phyloP scores from a whole-genome alignment of 495 filamentous ascomycete species.

The Aspergillus nidulans region DNA sequence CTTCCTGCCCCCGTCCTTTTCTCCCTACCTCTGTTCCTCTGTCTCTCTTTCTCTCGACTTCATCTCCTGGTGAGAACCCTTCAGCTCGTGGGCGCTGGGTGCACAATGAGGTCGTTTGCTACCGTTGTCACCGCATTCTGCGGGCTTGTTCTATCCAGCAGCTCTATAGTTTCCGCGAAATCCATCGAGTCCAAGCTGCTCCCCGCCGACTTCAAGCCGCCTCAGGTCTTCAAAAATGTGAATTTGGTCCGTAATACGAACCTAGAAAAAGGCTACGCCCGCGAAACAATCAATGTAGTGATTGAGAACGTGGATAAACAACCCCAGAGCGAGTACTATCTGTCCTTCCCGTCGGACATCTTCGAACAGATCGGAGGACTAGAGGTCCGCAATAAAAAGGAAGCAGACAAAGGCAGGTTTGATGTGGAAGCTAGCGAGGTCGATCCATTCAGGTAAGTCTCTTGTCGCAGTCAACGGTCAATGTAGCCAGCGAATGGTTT shows the following conservation, averaged over 20 bases:
- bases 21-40: slow-evolving; percentile 14
- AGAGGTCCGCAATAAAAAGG: slow-evolving; percentile 89
- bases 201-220: slow-evolving; percentile 72
- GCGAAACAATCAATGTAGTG: slow-evolving; percentile 87
- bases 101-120: slow-evolving; percentile 40
- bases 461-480: slow-evolving; percentile 21
- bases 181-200: slow-evolving; percentile 42
- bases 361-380: slow-evolving; percentile 74
- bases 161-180: slow-evolving; percentile 31
- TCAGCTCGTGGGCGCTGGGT: slow-evolving; percentile 26
- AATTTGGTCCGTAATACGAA: slow-evolving; percentile 89
- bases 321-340: slow-evolving; percentile 81
- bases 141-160: slow-evolving; percentile 35
- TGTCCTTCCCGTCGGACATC: slow-evolving; percentile 73
- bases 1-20: slow-evolving; percentile 8
- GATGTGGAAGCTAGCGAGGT: slow-evolving; percentile 54
- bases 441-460: slow-evolving; percentile 27
- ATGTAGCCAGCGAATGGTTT: slow-evolving; percentile 1
- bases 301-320: slow-evolving; percentile 79
- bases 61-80: slow-evolving; percentile 24
- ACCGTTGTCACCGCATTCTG: slow-evolving; percentile 36
- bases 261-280: slow-evolving; percentile 83
- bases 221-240: slow-evolving; percentile 83
- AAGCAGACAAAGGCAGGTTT: slow-evolving; percentile 61
- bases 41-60: slow-evolving; percentile 4